These are phyloP conservation scores for Fusarium subglutinans DNA, from an alignment of 2,329 filamentous ascomycete genomes.

Conservation along the genomic window DNA sequence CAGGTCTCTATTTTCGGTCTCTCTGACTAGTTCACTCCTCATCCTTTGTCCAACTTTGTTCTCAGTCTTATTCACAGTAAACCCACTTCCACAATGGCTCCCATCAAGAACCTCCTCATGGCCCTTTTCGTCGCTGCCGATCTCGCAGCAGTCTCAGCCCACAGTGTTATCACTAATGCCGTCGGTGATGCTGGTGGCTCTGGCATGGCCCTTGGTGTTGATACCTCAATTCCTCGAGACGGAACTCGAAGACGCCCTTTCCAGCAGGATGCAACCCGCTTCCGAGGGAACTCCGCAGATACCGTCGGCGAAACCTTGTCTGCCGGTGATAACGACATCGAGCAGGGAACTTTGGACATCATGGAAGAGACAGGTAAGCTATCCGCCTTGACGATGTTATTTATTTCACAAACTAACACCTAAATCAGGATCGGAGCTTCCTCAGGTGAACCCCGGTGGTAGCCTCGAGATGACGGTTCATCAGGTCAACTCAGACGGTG, in stretches of 20 bases:
- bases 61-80: neutral
- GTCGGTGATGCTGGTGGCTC: slow-evolving; percentile 66
- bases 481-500: slow-evolving; percentile 39
- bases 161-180: slow-evolving; percentile 40
- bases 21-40: neutral
- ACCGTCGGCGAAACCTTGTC: slow-evolving; percentile 3
- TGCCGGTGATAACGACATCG: slow-evolving; percentile 2
- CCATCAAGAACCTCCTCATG: slow-evolving; percentile 6
- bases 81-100: neutral
- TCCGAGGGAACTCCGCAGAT: neutral
- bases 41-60: neutral
- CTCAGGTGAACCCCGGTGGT: slow-evolving; percentile 68
- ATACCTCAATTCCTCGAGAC: slow-evolving; percentile 67
- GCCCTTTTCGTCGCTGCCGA: slow-evolving; percentile 14
- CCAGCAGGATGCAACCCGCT: slow-evolving; percentile 65
- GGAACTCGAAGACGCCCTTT: slow-evolving; percentile 68
- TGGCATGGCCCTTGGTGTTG: slow-evolving; percentile 62
- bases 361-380: slow-evolving; percentile 63
- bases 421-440: slow-evolving; percentile 50
- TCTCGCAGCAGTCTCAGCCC: neutral
- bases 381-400: accelerated
- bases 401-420: neutral
- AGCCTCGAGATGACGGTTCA: slow-evolving; percentile 66
- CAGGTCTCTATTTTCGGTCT: neutral
- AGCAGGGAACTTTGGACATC: slow-evolving; percentile 50